Evolutionary conservation across 805 yeast species (phyloP).

Genomic region (Myxozyma lipomycoides): DNA sequence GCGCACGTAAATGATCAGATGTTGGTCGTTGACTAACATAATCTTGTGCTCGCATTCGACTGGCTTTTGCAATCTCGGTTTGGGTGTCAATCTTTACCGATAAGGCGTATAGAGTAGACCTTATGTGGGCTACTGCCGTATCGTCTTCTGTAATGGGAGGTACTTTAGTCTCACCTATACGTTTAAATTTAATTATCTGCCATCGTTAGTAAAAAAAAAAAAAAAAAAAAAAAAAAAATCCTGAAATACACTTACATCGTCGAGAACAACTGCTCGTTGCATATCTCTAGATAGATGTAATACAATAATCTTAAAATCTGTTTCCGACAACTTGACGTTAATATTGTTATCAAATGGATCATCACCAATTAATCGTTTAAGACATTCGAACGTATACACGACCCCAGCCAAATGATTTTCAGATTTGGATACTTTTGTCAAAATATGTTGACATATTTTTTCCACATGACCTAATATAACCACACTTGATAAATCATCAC

Average conservation of each 20-base stretch:
- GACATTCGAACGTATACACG: conserved; percentile 16
- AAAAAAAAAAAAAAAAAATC: background rate
- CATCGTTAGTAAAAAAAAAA: background rate
- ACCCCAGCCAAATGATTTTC: background rate
- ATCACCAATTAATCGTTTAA: conserved; percentile 5
- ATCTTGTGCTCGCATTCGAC: conserved; percentile 9
- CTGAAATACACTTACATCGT: conserved; percentile 5
- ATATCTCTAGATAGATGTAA: conserved; percentile 14
- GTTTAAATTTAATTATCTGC: conserved; percentile 7
- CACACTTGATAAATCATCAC: background rate
- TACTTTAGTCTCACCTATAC: background rate
- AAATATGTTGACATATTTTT: background rate
- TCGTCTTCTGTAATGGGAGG: conserved; percentile 21
- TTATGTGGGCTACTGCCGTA: conserved; percentile 11
- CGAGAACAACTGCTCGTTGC: conserved; percentile 7
- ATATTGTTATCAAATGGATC: conserved; percentile 11
- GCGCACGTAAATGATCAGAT: conserved; percentile 3
- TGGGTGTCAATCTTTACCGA: conserved; percentile 4
- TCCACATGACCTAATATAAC: background rate
- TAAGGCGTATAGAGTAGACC: conserved; percentile 2
- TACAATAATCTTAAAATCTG: conserved; percentile 12
- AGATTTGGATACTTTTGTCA: background rate
- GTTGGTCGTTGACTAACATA: conserved; percentile 4
- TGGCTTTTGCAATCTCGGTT: background rate
- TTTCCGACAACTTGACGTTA: conserved; percentile 6